phyloP scores from a whole-genome alignment of 2,329 filamentous ascomycete species.

The Metarhizium humberi region DNA sequence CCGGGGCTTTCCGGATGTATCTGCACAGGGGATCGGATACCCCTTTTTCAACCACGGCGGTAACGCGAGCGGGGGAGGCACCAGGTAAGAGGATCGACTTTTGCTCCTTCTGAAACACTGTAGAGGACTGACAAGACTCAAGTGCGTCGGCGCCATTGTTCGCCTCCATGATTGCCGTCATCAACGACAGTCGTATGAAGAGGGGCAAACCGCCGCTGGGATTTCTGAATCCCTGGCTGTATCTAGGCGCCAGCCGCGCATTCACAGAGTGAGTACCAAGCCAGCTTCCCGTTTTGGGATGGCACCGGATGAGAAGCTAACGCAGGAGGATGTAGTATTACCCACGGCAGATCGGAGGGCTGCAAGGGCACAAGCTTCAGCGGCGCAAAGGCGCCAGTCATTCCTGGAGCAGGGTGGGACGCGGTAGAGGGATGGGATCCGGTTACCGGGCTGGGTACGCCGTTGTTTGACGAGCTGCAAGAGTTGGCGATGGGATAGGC shows the following conservation, averaged over 20 bases:
- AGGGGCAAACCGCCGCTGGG: conserved; percentile 44
- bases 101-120: background rate
- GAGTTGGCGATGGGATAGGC: conserved; percentile 5
- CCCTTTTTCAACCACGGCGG: conserved; percentile 22
- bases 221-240: conserved; percentile 55
- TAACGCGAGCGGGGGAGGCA: conserved; percentile 18
- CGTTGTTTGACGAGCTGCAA: conserved; percentile 28
- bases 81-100: conserved; percentile 16
- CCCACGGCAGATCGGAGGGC: conserved; percentile 21
- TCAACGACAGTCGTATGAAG: conserved; percentile 54
- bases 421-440: conserved; percentile 25
- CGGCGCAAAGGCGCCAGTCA: conserved; percentile 15
- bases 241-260: conserved; percentile 23
- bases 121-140: background rate
- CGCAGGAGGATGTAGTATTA: conserved; percentile 18
- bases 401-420: conserved; percentile 6
- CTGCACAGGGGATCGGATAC: conserved; percentile 38
- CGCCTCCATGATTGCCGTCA: conserved; percentile 51
- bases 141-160: conserved; percentile 53
- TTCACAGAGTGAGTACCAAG: conserved; percentile 25
- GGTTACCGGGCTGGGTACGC: conserved; percentile 34
- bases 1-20: conserved; percentile 52
- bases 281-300: background rate
- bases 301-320: background rate
- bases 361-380: conserved; percentile 19